Conservation (phyloP, 305 asterid genomes). For the Fraxinus nigra region DNA sequence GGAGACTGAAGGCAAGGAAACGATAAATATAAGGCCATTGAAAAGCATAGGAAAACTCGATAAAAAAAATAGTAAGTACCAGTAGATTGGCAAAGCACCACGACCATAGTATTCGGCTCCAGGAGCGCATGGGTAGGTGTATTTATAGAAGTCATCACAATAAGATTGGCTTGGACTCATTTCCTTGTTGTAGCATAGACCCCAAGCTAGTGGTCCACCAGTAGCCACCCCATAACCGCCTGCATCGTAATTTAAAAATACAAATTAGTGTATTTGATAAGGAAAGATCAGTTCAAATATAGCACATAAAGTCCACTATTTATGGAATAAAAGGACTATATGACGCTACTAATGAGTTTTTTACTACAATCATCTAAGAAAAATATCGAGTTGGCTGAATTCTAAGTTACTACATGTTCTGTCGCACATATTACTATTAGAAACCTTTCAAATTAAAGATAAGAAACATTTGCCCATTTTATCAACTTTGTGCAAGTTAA, state of each 20-base stretch:
- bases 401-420: neutral
- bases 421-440: neutral
- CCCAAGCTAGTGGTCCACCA: slow-evolving; percentile 74
- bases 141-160: slow-evolving; percentile 67
- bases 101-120: slow-evolving; percentile 84
- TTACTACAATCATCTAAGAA: neutral
- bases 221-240: slow-evolving; percentile 91
- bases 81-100: slow-evolving; percentile 84
- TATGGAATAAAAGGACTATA: neutral
- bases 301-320: neutral
- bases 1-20: neutral
- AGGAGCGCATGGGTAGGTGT: slow-evolving; percentile 66
- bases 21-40: neutral
- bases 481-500: neutral
- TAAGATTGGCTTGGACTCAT: slow-evolving; percentile 77
- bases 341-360: neutral
- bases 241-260: slow-evolving; percentile 25
- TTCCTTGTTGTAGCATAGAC: slow-evolving; percentile 83
- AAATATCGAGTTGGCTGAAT: neutral
- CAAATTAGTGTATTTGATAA: neutral
- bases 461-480: neutral
- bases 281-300: neutral
- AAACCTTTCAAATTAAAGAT: neutral
- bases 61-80: slow-evolving; percentile 37
- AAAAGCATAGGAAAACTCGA: neutral